phyloP scores from a whole-genome alignment of 192 early-diverging fungal genomes.

The Gryganskiella cystojenkinii region DNA sequence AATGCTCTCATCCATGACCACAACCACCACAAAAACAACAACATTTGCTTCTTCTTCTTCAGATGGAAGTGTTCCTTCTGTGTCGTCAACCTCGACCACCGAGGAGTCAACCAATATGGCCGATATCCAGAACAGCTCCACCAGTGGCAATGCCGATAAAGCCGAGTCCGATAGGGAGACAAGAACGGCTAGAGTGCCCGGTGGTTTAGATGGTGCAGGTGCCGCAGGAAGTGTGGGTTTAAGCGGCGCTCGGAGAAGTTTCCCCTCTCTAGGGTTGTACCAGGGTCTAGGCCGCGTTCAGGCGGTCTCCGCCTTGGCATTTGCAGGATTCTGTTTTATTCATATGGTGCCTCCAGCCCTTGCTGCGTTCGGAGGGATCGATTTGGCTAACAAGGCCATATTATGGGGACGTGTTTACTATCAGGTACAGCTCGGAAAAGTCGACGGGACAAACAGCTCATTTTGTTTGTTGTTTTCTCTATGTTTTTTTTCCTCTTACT shows the following conservation, averaged over 20 bases:
- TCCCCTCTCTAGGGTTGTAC: slow-evolving; percentile 40
- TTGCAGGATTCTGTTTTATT: slow-evolving; percentile 43
- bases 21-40: no score
- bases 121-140: no score
- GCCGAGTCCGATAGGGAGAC: no score
- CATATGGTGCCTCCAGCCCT: slow-evolving; percentile 47
- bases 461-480: slow-evolving; percentile 3
- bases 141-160: no score
- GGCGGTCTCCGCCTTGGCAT: slow-evolving; percentile 35
- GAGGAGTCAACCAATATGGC: no score
- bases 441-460: background rate
- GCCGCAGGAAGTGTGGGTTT: background rate
- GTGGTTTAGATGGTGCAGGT: no score
- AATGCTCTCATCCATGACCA: slow-evolving; percentile 24
- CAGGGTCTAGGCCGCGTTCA: slow-evolving; percentile 42
- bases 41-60: background rate
- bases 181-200: background rate
- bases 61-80: no score
- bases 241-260: background rate
- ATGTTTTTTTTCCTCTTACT: background rate
- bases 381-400: slow-evolving; percentile 54
- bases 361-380: slow-evolving; percentile 47
- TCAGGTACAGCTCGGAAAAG: slow-evolving; percentile 28
- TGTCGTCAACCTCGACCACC: no score
- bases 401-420: slow-evolving; percentile 59